Conservation (phyloP, 345 rosid species). For the Murraya koenigii region DNA sequence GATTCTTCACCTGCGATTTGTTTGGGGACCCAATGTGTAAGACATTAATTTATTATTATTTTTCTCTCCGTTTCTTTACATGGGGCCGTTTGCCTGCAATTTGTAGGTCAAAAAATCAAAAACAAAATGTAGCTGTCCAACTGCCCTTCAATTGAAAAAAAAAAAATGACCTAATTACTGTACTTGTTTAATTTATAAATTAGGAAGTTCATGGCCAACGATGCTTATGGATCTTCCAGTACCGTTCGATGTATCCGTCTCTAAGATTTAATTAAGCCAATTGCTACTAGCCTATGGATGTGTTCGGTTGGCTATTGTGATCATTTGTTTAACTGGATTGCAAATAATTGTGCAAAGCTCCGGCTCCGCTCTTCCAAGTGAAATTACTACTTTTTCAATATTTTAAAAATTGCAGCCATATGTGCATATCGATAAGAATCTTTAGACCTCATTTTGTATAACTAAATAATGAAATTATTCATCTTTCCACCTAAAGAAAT, state of each 20-base stretch:
- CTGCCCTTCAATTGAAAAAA: not conserved
- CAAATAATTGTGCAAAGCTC: too few species aligned
- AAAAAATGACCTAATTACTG: too few species aligned
- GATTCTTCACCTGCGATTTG: not conserved
- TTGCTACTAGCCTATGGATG: not conserved
- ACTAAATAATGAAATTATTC: too few species aligned
- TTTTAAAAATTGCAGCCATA: too few species aligned
- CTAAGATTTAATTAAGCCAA: not conserved
- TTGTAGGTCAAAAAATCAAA: too few species aligned
- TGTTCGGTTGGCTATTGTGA: not conserved
- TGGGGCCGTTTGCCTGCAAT: constrained; percentile 16
- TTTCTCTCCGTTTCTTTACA: not conserved
- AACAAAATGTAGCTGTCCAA: constrained; percentile 7
- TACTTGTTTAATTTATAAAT: not conserved
- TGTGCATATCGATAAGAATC: too few species aligned
- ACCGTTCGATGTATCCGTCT: not conserved
- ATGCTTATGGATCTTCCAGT: not conserved
- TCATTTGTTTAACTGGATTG: not conserved
- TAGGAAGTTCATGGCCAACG: not conserved
- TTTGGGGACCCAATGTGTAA: constrained; percentile 1
- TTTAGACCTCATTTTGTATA: too few species aligned
- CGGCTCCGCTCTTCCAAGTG: not conserved
- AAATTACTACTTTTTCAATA: not conserved
- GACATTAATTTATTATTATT: not conserved
- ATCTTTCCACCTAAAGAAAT: too few species aligned